A percentile compares a stretch with the other conserved stretches of the same genome.
phyloP scores from a whole-genome alignment of 257 asterid genomes.

The Nicotiana tabacum region DNA sequence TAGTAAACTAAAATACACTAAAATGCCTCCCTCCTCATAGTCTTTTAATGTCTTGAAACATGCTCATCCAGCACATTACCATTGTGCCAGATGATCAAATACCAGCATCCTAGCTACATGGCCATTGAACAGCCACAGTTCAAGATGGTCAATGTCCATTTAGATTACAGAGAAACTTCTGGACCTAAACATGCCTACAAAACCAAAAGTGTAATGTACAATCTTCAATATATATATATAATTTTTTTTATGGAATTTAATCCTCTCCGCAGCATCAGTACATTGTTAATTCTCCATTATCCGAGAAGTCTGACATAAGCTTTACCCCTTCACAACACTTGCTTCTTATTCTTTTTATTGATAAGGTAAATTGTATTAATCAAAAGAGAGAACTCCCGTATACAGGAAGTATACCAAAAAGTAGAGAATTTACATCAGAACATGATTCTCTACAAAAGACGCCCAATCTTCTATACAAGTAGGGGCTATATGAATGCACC shows the following conservation, averaged over 20 bases:
- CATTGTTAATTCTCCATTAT: not conserved
- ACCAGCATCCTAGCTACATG: not conserved
- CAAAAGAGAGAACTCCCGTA: too few relatives aligned
- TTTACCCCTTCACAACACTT: not conserved
- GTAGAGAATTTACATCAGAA: too few relatives aligned
- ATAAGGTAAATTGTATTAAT: too few relatives aligned
- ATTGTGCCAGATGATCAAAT: not conserved
- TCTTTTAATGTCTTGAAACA: not conserved
- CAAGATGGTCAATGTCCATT: not conserved
- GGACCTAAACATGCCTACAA: not conserved
- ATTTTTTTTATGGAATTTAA: not conserved
- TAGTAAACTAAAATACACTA: not conserved
- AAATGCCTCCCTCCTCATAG: not conserved
- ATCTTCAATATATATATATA: not conserved
- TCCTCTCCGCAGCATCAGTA: not conserved
- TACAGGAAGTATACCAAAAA: too few relatives aligned
- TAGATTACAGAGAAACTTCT: not conserved
- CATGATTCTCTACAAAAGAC: too few relatives aligned
- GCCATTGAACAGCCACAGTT: not conserved
- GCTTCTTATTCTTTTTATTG: too few relatives aligned
- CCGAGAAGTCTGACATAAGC: not conserved
- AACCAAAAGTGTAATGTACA: not conserved
- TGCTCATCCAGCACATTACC: not conserved
- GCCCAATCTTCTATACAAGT: too few relatives aligned
- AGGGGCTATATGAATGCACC: too few relatives aligned